Percentiles rank a stretch among this genome's conserved stretches.
Conservation (phyloP, 2,329 filamentous ascomycete species). For the Xylaria sp. region DNA sequence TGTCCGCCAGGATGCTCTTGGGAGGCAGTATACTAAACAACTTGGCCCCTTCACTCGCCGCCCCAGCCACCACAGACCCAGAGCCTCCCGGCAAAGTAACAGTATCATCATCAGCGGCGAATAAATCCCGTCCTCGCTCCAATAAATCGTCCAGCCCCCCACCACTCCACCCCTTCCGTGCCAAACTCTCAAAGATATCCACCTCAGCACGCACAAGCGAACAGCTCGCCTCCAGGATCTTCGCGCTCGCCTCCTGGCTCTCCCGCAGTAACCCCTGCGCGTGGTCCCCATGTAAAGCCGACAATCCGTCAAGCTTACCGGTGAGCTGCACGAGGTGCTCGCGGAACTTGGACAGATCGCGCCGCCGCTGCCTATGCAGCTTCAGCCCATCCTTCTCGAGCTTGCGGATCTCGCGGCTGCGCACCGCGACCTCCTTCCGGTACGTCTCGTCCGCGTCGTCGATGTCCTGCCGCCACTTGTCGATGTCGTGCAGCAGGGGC, state of each 20-base stretch:
- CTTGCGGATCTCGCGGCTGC: constrained; percentile 69
- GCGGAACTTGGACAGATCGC: constrained; percentile 71
- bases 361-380: constrained; percentile 68
- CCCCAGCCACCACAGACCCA: constrained; percentile 47
- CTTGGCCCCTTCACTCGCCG: constrained; percentile 56
- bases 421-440: constrained; percentile 63
- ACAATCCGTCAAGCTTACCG: constrained; percentile 70
- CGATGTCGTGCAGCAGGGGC: constrained; percentile 74
- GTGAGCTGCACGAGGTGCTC: constrained; percentile 73
- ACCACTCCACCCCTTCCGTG: constrained; percentile 74
- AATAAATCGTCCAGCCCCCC: constrained; percentile 74
- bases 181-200: constrained; percentile 75
- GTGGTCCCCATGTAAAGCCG: constrained; percentile 69
- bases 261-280: constrained; percentile 69
- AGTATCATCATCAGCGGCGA: constrained; percentile 58
- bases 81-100: constrained; percentile 37
- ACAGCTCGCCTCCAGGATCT: constrained; percentile 73
- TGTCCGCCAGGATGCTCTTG: constrained; percentile 70
- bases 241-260: constrained; percentile 71
- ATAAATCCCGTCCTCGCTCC: constrained; percentile 72
- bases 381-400: constrained; percentile 74
- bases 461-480: constrained; percentile 71
- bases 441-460: constrained; percentile 74
- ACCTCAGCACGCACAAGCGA: constrained; percentile 75
- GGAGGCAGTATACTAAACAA: constrained; percentile 74